Evolutionary conservation across 1,139 yeast species (phyloP).

Genomic region (Saccharomyces hybrid): DNA sequence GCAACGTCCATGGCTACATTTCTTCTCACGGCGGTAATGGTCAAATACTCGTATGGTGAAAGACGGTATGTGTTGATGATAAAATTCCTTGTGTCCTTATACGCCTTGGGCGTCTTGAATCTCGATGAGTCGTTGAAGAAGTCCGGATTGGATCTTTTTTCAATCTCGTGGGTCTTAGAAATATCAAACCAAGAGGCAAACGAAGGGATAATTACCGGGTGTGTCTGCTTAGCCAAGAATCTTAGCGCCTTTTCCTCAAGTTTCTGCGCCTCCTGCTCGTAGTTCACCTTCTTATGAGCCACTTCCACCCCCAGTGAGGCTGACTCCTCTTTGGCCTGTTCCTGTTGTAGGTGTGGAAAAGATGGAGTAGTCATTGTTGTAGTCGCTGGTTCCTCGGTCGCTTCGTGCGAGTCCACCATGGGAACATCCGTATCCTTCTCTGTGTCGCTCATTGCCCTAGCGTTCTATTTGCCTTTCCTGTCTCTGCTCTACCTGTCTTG

Average conservation of each 20-base stretch:
- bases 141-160: slow-evolving; percentile 69
- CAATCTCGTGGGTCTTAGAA: slow-evolving; percentile 58
- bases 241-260: slow-evolving; percentile 38
- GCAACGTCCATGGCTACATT: slow-evolving; percentile 83
- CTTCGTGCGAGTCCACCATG: background rate
- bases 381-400: background rate
- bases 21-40: slow-evolving; percentile 77
- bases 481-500: background rate
- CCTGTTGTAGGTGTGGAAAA: slow-evolving; percentile 4
- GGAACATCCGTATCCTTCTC: background rate
- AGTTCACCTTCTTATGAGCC: slow-evolving; percentile 15
- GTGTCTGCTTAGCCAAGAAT: slow-evolving; percentile 42
- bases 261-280: slow-evolving; percentile 32
- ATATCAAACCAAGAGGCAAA: slow-evolving; percentile 77
- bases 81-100: slow-evolving; percentile 55
- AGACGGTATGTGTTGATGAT: slow-evolving; percentile 74
- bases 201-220: slow-evolving; percentile 65
- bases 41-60: slow-evolving; percentile 74
- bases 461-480: background rate
- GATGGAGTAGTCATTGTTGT: slow-evolving; percentile 3
- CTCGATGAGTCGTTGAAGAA: slow-evolving; percentile 56
- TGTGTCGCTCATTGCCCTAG: background rate
- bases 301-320: background rate
- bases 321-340: background rate
- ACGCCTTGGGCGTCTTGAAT: slow-evolving; percentile 60